Evolutionary conservation across 2,329 filamentous ascomycete genomes (phyloP), one percentile per base, ranked within the genome.

Genomic region (Phyllosticta citribraziliensis): DNA sequence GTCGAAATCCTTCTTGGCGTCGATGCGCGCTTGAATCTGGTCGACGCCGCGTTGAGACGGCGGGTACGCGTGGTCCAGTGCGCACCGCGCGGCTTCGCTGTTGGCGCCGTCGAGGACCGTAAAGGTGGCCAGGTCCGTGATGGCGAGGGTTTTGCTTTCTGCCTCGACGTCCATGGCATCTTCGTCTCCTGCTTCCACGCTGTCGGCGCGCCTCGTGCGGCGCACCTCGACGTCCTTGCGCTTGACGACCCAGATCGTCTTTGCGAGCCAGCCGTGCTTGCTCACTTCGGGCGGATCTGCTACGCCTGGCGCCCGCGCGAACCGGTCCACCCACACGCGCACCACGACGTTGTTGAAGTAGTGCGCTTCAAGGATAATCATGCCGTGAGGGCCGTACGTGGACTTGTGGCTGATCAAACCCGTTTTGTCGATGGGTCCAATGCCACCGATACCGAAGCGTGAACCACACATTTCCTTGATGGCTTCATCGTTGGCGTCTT

Each of bases 91-190:
- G 2, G 58, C 58, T 4, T 60, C 53, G 4, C 52, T 22, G n/a
- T 60, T 60, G 6, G 58, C 58, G 35, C 35, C 22, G 40, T 60
- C 58, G 8, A 25, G 25, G 20, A 60, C 58, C n/a, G 58, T 60
- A 12, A n/a, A 56, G 17, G 53, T 19, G n/a, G 52, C 53, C 1
- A 56, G 17, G 8, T 47, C n/a, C 17, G 1, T 12, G n/a, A 9
- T 14, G 5, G 2, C 14, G 8, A 14, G 3, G 17, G 19, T 14
- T 1, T n/a, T 20, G 17, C 11, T 27, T 10, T 56, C 54, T 20
- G 22, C 30, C 9, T 12, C 10, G 9, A 20, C 8, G 5, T 14
- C 19, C 9, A 25, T 14, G 52, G 19, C 51, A 10, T 52, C 5
- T 5, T 6, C 52, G 3, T 19, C 19, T 9, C 14, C 52, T 6